A percentile compares a stretch with the other conserved stretches of the same genome.
These are phyloP conservation scores for Cyclostephanos tholiformis DNA, from an alignment of 108 stramenopile genomes.

Conservation along the genomic window DNA sequence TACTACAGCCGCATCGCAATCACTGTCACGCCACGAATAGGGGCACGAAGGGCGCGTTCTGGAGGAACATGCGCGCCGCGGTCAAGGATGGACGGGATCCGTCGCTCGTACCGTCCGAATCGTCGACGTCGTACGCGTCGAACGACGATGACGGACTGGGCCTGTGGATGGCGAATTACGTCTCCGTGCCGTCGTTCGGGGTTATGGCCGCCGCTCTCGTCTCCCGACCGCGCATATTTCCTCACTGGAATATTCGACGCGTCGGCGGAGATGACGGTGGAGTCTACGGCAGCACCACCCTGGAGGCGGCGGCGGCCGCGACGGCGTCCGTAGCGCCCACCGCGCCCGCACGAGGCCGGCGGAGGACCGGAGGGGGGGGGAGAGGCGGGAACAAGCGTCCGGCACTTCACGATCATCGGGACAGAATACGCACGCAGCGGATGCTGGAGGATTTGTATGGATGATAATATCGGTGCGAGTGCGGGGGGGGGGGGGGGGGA, in stretches of 20 bases:
- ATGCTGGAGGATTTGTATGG: slow-evolving; percentile 18
- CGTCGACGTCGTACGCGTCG: not conserved
- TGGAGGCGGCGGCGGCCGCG: not conserved
- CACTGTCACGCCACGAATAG: slow-evolving; percentile 39
- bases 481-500: not conserved
- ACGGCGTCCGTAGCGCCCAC: not conserved
- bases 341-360: not conserved
- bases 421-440: slow-evolving; percentile 8
- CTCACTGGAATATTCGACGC: no score
- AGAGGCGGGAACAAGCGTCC: slow-evolving; percentile 4
- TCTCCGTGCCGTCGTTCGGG: not conserved
- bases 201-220: not conserved
- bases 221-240: not conserved
- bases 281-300: not conserved
- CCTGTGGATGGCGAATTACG: not conserved
- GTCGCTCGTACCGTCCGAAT: not conserved
- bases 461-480: not conserved
- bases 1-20: slow-evolving; percentile 10
- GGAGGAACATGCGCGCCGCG: slow-evolving; percentile 32
- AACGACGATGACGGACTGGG: not conserved
- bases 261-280: not conserved
- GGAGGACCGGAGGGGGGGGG: not conserved
- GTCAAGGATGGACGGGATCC: slow-evolving; percentile 26
- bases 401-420: slow-evolving; percentile 10
- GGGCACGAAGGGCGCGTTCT: slow-evolving; percentile 5